Evolutionary conservation across 1,284 basidiomycete species (phyloP), one percentile per base, ranked within the genome.

Genomic region (Puccinia polysora): DNA sequence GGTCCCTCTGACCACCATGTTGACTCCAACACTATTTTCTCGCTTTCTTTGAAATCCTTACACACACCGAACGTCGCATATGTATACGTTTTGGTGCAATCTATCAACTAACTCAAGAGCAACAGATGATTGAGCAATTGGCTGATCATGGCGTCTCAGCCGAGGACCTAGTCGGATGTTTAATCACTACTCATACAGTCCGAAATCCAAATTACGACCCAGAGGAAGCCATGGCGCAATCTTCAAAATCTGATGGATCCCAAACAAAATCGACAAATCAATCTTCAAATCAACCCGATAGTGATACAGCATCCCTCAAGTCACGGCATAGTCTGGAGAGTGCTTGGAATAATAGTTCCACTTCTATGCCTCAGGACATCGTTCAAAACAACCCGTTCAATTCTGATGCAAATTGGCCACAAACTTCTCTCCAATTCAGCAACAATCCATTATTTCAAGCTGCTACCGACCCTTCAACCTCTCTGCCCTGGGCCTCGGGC

Each of bases 141-240:
- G 88, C 87, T 1, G 83, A 87, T 74, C 93, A 97, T 79, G 94
- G 93, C 18, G 90, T 97, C 4, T 85, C 88, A 64, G 86, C 92
- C 2, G 82, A 84, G 75, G 93, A 97, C 80, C 87, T 97, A 58
- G 89, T 91, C 0, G 92, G 93, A 0, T 86, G 91, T 0, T 84
- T 97, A 68, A 92, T 94, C 88, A 90, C 92, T 0, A 97, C 93
- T 0, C 91, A 92, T 79, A 95, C 91, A 0, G 89, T 97, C 77
- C 87, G 89, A 65, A 97, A 97, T 81, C 93, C 93, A 0, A 93
- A 96, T 79, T 97, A 93, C 80, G 92, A 97, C 78, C 92, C 93
- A 7, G 47, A 65, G 20, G 83, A 78, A 55, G 88, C 62, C 15
- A 25, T 20, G 18, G 32, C 52, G 25, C 40, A 40, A 1, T 45